These are phyloP conservation scores for Zymoseptoria passerinii DNA, from an alignment of 2,329 filamentous ascomycete species.

Conservation along the genomic window DNA sequence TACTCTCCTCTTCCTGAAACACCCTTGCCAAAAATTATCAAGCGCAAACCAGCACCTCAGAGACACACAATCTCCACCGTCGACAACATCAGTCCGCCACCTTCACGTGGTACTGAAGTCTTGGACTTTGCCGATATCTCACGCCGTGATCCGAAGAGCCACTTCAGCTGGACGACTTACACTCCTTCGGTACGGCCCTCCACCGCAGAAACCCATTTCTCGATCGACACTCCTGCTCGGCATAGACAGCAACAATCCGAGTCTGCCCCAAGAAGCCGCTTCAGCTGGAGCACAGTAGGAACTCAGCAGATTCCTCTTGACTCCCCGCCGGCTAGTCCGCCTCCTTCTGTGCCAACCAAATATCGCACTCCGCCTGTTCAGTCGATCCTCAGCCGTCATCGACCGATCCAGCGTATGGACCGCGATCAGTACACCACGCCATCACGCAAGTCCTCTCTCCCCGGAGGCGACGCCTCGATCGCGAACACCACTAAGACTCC, in stretches of 20 bases:
- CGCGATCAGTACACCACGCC: constrained; percentile 21
- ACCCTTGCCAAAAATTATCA: constrained; percentile 11
- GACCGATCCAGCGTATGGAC: constrained; percentile 25
- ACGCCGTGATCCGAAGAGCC: constrained; percentile 16
- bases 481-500: not conserved
- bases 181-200: constrained; percentile 5
- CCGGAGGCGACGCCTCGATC: not conserved
- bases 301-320: constrained; percentile 31
- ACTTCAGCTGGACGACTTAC: constrained; percentile 30
- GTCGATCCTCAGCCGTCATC: constrained; percentile 27
- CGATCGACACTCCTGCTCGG: not conserved
- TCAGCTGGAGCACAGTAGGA: constrained; percentile 30
- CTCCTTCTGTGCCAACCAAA: constrained; percentile 30
- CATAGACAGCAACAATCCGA: not conserved
- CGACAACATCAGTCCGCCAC: constrained; percentile 18
- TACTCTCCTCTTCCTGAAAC: not conserved
- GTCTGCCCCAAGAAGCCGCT: constrained; percentile 20
- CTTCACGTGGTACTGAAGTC: constrained; percentile 8
- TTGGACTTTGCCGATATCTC: constrained; percentile 5
- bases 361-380: constrained; percentile 21
- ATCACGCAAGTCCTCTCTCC: constrained; percentile 15
- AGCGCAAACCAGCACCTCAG: constrained; percentile 23
- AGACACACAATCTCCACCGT: constrained; percentile 9
- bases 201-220: not conserved
- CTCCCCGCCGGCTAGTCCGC: constrained; percentile 36